These are phyloP conservation scores for Ophiostoma triangulosporum DNA, from an alignment of 2,329 filamentous ascomycete genomes.

Conservation along the genomic window DNA sequence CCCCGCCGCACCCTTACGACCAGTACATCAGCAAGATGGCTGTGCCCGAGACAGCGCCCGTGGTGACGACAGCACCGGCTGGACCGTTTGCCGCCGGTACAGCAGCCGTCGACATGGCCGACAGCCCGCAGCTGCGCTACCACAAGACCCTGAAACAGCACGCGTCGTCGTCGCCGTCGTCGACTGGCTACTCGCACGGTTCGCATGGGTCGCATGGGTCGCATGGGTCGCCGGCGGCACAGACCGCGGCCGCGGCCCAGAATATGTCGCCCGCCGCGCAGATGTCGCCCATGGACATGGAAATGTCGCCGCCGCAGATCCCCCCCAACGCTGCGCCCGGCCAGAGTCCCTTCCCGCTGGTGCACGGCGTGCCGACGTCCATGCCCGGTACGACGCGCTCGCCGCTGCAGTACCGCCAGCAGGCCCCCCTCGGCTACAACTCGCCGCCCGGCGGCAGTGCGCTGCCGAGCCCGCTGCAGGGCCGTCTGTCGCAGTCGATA, in stretches of 20 bases:
- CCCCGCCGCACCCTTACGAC: neutral
- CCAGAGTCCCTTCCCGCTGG: neutral
- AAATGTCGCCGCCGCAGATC: neutral
- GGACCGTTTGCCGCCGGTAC: neutral
- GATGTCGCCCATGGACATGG: constrained; percentile 2
- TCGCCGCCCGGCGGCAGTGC: neutral
- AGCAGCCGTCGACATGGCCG: neutral
- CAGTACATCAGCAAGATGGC: neutral
- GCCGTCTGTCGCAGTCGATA: neutral
- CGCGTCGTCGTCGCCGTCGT: neutral
- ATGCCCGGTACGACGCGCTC: neutral
- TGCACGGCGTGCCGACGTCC: neutral
- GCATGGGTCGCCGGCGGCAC: too few species aligned
- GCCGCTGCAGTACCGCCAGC: neutral
- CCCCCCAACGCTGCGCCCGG: neutral
- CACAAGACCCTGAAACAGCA: neutral
- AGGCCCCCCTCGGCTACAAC: neutral
- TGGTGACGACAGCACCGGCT: neutral
- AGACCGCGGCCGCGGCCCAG: neutral
- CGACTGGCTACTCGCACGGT: neutral
- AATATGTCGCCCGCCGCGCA: constrained; percentile 7
- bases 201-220: too few species aligned
- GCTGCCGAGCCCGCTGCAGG: neutral
- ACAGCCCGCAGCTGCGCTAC: neutral
- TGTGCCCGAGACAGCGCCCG: neutral